Conservation (phyloP, 176 grass and related monocot species). For the Secale cereale region DNA sequence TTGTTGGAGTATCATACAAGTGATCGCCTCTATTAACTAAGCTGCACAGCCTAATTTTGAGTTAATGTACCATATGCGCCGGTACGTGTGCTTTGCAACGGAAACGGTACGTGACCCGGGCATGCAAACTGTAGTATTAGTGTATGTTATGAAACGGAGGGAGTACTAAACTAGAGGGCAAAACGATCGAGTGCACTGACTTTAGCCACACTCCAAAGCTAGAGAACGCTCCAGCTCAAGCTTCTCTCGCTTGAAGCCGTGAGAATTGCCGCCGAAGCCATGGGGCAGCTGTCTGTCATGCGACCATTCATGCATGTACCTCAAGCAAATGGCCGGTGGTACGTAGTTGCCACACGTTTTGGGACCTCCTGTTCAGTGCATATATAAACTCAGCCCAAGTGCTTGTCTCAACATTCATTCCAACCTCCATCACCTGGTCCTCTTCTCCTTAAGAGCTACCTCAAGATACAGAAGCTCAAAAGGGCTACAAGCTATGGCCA, state of each 20-base stretch:
- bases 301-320: background rate
- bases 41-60: too few relatives aligned
- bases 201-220: conserved; percentile 62
- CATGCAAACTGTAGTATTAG: conserved; percentile 20
- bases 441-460: background rate
- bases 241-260: background rate
- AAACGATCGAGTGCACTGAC: background rate
- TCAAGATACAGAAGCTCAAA: background rate
- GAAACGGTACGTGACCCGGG: background rate
- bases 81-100: background rate
- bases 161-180: too few relatives aligned
- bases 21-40: conserved; percentile 14
- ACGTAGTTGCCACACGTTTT: conserved; percentile 20
- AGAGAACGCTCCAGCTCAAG: conserved; percentile 25
- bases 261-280: conserved; percentile 11
- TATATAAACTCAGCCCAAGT: background rate
- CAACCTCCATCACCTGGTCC: background rate
- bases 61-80: too few relatives aligned
- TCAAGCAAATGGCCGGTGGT: conserved; percentile 25
- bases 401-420: conserved; percentile 15
- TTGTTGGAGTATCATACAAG: background rate
- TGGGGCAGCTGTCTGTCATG: background rate
- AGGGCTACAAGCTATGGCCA: background rate
- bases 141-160: too few relatives aligned
- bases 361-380: conserved; percentile 9